Conservation (phyloP, 148 eudicot species). For the Dianthus caryophyllus region DNA sequence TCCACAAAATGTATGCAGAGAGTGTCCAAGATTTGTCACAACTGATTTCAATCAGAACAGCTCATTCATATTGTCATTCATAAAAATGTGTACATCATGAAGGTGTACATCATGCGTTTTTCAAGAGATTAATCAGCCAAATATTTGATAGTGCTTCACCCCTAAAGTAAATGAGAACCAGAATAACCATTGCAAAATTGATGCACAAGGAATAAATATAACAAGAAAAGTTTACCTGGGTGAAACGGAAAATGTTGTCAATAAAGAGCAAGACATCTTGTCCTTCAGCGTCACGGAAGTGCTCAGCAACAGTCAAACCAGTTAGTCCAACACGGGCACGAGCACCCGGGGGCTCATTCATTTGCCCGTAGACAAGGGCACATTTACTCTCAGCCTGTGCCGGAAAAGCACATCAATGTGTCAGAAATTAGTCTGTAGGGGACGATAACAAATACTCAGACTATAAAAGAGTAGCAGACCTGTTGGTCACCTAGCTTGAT, state of each 20-base stretch:
- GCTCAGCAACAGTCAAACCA: conserved; percentile 88
- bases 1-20: too few species aligned
- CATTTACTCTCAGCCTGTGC: conserved; percentile 83
- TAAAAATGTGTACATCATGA: too few species aligned
- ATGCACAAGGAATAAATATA: neutral
- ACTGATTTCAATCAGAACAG: too few species aligned
- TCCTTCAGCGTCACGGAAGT: conserved; percentile 94
- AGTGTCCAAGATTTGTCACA: too few species aligned
- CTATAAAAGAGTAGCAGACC: conserved; percentile 28
- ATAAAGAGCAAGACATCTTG: conserved; percentile 97
- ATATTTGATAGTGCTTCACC: too few species aligned
- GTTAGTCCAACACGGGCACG: conserved; percentile 99
- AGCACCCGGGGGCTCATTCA: conserved; percentile 99
- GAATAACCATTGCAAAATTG: neutral
- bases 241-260: conserved; percentile 96
- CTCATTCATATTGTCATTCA: too few species aligned
- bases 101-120: too few species aligned
- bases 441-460: neutral
- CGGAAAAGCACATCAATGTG: neutral
- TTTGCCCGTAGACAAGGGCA: conserved; percentile 96
- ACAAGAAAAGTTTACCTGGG: conserved; percentile 49
- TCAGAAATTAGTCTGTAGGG: neutral
- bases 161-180: too few species aligned
- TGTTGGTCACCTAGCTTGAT: conserved; percentile 98
- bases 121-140: too few species aligned